Evolutionary conservation across 257 asterid species (phyloP), one percentile per base, ranked within the genome.

Genomic region (Cordia subcordata): DNA sequence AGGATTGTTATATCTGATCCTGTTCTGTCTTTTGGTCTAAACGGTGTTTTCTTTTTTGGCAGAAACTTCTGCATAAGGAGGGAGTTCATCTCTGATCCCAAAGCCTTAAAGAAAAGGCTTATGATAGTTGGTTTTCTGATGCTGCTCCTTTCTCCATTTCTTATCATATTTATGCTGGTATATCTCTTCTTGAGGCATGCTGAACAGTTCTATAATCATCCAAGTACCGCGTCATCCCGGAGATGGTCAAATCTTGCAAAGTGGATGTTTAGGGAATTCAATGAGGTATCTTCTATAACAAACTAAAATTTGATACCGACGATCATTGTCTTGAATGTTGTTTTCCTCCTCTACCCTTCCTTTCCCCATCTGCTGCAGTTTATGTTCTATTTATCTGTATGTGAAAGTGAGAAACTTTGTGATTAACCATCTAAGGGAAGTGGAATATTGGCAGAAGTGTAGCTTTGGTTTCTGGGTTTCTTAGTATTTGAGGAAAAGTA

Each of bases 231-330:
- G 49, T 89, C 96, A 53, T 89, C 99, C 9, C 88, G 97, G 23
- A 79, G 97, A 74, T 93, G 99, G 99, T 93, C 97, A 79, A 93
- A 90, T 79, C 97, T 93, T 53, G 78, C 96, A 15, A 93, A 83
- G 78, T 93, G 99, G 99, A 85, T 86, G 73, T 75, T 86, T 75
- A 78, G 99, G 73, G 99, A 93, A 81, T 93, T 82, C 77, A 93
- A 93, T 27, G 99, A 93, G 97, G 99, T 93, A 85, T 56, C 57
- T 53, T 45, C 53, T 50, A 53, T 58, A 61, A 46, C 60, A 53
- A 12, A 63, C 44, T 58, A 19, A 56, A 61, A 33, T 59, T 27
- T 44, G 60, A 8, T 51, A 1, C 49, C 8, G 21, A 32, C 37
- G 50, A 47, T 14, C 10, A 47, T 35, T 39, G n/a, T 53, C 32